phyloP scores from a whole-genome alignment of 2,329 filamentous ascomycete genomes.

The Monosporascus sp. region DNA sequence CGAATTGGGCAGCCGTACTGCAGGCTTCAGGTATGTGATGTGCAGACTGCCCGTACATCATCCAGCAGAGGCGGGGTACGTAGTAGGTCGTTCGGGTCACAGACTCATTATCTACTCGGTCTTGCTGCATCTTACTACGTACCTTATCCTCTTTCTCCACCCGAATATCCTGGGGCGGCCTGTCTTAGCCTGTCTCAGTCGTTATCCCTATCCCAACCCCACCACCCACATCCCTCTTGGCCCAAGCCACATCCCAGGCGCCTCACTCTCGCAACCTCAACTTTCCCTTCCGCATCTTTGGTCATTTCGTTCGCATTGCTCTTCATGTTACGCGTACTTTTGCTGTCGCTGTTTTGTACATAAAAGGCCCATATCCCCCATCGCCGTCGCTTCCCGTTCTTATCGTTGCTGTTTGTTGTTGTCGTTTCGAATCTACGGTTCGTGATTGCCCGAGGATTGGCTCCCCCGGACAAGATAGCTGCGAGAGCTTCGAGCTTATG shows the following conservation, averaged over 20 bases:
- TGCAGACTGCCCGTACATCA: slow-evolving; percentile 2
- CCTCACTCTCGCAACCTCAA: slow-evolving; percentile 26
- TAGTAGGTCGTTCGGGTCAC: slow-evolving; percentile 11
- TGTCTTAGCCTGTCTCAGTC: slow-evolving; percentile 1
- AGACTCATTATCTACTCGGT: slow-evolving; percentile 3
- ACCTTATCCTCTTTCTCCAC: neutral
- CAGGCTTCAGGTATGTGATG: slow-evolving; percentile 1
- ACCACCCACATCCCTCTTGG: slow-evolving; percentile 15
- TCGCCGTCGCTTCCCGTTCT: slow-evolving; percentile 1
- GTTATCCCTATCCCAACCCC: slow-evolving; percentile 2
- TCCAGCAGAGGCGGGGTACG: too few species aligned
- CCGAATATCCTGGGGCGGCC: too few species aligned
- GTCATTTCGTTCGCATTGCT: slow-evolving; percentile 16
- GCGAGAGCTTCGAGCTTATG: slow-evolving; percentile 12
- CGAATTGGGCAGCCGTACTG: neutral
- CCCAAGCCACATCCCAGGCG: slow-evolving; percentile 25
- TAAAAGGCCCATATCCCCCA: slow-evolving; percentile 10
- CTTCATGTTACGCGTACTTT: slow-evolving; percentile 9
- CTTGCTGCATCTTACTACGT: slow-evolving; percentile 8
- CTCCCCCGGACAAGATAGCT: slow-evolving; percentile 7
- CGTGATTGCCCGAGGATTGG: slow-evolving; percentile 17
- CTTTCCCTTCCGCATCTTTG: slow-evolving; percentile 14
- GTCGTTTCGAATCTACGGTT: slow-evolving; percentile 13
- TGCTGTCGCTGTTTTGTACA: slow-evolving; percentile 15
- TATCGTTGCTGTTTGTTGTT: slow-evolving; percentile 1